A percentile compares a stretch with the other conserved stretches of the same genome.
These are phyloP conservation scores for Leishmania tropica DNA, from an alignment of 208 protist species.

Conservation along the genomic window DNA sequence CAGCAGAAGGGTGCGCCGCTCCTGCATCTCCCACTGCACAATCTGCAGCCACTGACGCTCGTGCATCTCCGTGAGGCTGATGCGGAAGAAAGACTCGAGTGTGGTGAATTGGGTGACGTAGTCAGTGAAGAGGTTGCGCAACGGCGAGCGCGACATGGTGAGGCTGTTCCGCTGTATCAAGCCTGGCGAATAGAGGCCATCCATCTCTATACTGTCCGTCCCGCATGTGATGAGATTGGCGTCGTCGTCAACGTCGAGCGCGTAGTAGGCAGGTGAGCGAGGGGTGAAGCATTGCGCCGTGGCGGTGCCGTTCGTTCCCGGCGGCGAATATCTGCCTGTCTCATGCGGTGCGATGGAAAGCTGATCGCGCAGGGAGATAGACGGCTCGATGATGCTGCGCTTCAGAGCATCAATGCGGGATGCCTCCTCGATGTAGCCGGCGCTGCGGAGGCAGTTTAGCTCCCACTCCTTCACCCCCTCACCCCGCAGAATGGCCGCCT, in stretches of 20 bases:
- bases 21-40: conserved; percentile 47
- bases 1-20: conserved; percentile 25
- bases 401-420: conserved; percentile 32
- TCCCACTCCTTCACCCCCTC: conserved; percentile 81
- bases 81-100: conserved; percentile 65
- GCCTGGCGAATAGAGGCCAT: background rate
- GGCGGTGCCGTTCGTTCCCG: background rate
- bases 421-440: conserved; percentile 28
- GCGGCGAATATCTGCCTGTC: background rate
- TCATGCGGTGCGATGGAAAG: background rate
- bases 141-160: background rate
- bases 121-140: conserved; percentile 43
- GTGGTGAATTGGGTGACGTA: conserved; percentile 50
- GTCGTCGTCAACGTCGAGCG: conserved; percentile 27
- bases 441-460: conserved; percentile 45
- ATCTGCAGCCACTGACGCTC: conserved; percentile 70
- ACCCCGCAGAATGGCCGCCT: conserved; percentile 46
- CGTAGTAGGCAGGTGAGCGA: conserved; percentile 1
- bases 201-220: conserved; percentile 20
- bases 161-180: conserved; percentile 1
- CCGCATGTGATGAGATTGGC: conserved; percentile 39
- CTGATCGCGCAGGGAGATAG: conserved; percentile 10
- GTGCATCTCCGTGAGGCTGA: conserved; percentile 48
- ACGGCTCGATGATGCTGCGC: conserved; percentile 23
- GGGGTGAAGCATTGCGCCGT: conserved; percentile 3